phyloP scores from a whole-genome alignment of 345 rosid species.

The Lumnitzera littorea region DNA sequence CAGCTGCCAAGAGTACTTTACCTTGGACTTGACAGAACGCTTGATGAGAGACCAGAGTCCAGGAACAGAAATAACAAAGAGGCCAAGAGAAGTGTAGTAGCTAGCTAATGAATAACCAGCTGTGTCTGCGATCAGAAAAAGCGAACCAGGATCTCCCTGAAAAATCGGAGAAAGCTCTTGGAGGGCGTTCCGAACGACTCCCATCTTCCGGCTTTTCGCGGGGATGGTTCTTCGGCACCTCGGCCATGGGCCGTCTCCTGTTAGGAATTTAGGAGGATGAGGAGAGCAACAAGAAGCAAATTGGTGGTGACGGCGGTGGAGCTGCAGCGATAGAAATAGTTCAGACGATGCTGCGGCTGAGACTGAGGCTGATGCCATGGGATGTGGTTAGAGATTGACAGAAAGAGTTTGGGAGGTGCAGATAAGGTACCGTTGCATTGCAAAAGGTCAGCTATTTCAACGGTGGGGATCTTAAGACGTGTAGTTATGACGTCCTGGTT shows the following conservation, averaged over 20 bases:
- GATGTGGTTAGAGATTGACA: not conserved
- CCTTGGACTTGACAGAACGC: constrained; percentile 97
- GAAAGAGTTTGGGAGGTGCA: too few relatives aligned
- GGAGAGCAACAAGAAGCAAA: not conserved
- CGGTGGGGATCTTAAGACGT: too few relatives aligned
- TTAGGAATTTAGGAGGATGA: not conserved
- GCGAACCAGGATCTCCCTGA: constrained; percentile 17
- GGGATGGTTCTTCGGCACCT: constrained; percentile 2
- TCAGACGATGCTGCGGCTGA: not conserved
- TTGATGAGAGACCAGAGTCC: constrained; percentile 99
- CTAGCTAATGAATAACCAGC: constrained; percentile 77
- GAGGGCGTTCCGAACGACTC: constrained; percentile 16
- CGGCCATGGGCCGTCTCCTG: not conserved
- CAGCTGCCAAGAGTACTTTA: constrained; percentile 1
- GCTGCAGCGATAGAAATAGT: constrained; percentile 3
- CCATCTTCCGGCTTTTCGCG: constrained; percentile 2
- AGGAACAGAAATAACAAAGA: constrained; percentile 86
- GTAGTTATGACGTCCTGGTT: too few relatives aligned
- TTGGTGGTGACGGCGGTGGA: not conserved
- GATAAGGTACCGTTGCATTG: too few relatives aligned
- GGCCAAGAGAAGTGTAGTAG: constrained; percentile 89
- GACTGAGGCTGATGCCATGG: constrained; percentile 4
- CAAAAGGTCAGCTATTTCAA: too few relatives aligned
- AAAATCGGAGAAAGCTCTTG: constrained; percentile 24
- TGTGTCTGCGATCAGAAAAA: constrained; percentile 47